phyloP scores from a whole-genome alignment of 1,139 yeast species.

The Taphrina populina region DNA sequence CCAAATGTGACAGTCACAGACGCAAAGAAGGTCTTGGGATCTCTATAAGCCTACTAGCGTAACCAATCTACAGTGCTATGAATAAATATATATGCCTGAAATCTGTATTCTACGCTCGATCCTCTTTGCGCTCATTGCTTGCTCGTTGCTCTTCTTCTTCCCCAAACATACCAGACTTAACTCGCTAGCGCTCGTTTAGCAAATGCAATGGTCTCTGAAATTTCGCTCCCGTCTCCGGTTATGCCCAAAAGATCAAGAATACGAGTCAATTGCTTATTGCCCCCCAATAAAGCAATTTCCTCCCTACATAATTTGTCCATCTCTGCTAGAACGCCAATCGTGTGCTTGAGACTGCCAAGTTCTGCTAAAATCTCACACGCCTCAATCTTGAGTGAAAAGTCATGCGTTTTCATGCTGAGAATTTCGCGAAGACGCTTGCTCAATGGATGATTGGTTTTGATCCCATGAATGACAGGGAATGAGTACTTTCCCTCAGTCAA shows the following conservation, averaged over 20 bases:
- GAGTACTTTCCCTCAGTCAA: constrained; percentile 85
- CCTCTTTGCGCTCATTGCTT: too few species aligned
- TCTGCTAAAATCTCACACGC: constrained; percentile 52
- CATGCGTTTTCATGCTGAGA: constrained; percentile 47
- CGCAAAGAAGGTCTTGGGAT: constrained; percentile 47
- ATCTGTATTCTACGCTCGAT: too few species aligned
- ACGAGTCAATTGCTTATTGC: constrained; percentile 4
- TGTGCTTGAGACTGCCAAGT: constrained; percentile 51
- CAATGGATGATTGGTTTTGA: constrained; percentile 48
- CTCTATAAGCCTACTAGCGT: too few species aligned
- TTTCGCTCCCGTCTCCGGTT: constrained; percentile 19
- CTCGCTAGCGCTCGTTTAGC: not conserved
- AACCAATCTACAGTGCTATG: too few species aligned
- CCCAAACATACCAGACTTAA: not conserved
- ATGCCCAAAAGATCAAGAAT: constrained; percentile 19
- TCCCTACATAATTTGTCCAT: constrained; percentile 8
- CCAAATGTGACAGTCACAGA: constrained; percentile 60
- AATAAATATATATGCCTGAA: not conserved
- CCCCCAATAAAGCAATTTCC: constrained; percentile 7
- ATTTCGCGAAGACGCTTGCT: constrained; percentile 43
- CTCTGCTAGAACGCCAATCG: constrained; percentile 28
- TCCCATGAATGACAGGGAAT: constrained; percentile 73
- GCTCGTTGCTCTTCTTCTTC: not conserved
- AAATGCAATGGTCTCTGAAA: constrained; percentile 5
- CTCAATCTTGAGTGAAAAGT: constrained; percentile 50